Conservation (phyloP, 352 stramenopile genomes). For the Aphanomyces astaci region DNA sequence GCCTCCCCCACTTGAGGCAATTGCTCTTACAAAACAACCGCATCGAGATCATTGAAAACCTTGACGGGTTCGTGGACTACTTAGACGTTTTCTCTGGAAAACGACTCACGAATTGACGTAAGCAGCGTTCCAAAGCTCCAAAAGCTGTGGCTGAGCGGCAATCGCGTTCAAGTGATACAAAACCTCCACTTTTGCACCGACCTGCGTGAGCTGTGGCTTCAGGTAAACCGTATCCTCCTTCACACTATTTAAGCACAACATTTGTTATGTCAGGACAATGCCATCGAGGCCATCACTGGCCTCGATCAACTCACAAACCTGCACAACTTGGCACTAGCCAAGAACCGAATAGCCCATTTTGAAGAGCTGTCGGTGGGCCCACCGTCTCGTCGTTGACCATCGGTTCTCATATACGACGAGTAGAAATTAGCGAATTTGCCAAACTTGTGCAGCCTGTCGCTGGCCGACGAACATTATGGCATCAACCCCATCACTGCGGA, state of each 20-base stretch:
- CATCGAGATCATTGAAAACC: slow-evolving; percentile 67
- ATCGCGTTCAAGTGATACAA: slow-evolving; percentile 51
- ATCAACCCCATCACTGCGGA: slow-evolving; percentile 59
- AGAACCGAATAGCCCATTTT: slow-evolving; percentile 65
- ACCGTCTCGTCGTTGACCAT: neutral
- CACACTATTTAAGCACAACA: neutral
- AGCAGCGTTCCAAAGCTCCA: slow-evolving; percentile 53
- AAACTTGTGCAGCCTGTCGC: slow-evolving; percentile 43
- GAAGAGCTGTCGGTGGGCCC: slow-evolving; percentile 44
- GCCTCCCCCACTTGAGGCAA: slow-evolving; percentile 50
- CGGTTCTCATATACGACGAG: neutral
- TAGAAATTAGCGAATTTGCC: slow-evolving; percentile 49
- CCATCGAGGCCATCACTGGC: slow-evolving; percentile 40
- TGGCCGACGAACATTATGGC: slow-evolving; percentile 81
- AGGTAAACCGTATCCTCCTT: slow-evolving; percentile 28
- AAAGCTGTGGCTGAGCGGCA: slow-evolving; percentile 72
- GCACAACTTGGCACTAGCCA: slow-evolving; percentile 54
- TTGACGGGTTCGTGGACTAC: slow-evolving; percentile 35
- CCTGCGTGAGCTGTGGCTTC: slow-evolving; percentile 75
- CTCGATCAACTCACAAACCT: slow-evolving; percentile 64
- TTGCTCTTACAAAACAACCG: slow-evolving; percentile 77
- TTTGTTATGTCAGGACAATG: slow-evolving; percentile 60
- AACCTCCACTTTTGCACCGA: slow-evolving; percentile 55
- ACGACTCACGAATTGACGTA: neutral
- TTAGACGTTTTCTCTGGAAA: neutral